Evolutionary conservation across 805 yeast species (phyloP), one percentile per base, ranked within the genome.

Genomic region (Barnettozyma vustinii): DNA sequence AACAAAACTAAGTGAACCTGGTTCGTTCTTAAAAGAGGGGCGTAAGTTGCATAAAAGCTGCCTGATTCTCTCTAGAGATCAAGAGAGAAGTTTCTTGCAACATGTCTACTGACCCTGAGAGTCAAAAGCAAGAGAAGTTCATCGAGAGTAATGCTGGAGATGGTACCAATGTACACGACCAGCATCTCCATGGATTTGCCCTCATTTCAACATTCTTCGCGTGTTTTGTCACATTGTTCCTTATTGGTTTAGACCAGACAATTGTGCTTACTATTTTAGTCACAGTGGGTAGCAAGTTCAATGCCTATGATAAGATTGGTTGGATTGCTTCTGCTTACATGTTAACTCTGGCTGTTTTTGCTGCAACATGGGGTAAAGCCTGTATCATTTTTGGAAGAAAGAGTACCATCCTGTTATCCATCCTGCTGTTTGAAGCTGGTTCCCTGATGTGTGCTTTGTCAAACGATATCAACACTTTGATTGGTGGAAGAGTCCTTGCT

Each of bases 401-500:
- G 23, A 26, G 41, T 9, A 37, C 54, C 6, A 7, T 56, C 6
- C 35, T 56, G 2, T 33, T 43, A 9, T 46, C 54, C 13, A 36
- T 56, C 6, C 30, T 50, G 7, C 25, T 84, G 2, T 83, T 84
- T 58, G 81, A 80, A 58, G 63, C 75, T 4, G 91, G 91, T 1
- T 81, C 87, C 0, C 66, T 83, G 47, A 64, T 83, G 6, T 68
- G 77, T 48, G 91, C 86, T 1, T 53, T 77, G 5, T 65, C 88
- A 1, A 62, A 57, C 18, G 69, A 72, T 32, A 81, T 85, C 80
- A 68, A 73, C 47, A 75, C 77, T 73, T 63, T 86, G 42, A 81
- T 85, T 51, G 88, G 81, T 3, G 91, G 89, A 1, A 73, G 96
- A 56, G 83, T 79, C 8, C 66, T 85, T 19, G 80, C 81, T 46